Percentiles rank a stretch among this genome's conserved stretches.
phyloP scores from a whole-genome alignment of 352 stramenopile genomes.

The Peronosclerospora sorghi region DNA sequence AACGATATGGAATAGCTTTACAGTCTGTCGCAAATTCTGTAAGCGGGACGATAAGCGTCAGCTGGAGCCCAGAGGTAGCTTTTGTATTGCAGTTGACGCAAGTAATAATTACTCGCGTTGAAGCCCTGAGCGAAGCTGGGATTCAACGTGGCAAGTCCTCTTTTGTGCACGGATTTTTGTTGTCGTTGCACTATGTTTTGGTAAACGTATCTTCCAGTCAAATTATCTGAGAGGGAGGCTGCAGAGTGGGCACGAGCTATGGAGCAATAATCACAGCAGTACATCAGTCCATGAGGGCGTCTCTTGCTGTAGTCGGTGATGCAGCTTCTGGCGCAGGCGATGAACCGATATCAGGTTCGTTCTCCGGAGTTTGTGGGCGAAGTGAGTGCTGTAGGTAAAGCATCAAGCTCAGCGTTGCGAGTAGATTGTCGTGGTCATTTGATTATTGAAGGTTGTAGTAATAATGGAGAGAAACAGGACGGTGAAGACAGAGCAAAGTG shows the following conservation, averaged over 20 bases:
- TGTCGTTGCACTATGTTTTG: slow-evolving; percentile 71
- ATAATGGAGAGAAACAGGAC: slow-evolving; percentile 23
- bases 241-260: slow-evolving; percentile 39
- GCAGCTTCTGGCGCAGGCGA: slow-evolving; percentile 54
- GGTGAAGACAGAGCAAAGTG: slow-evolving; percentile 54
- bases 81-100: slow-evolving; percentile 50
- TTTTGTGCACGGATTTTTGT: slow-evolving; percentile 62
- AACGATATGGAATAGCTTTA: slow-evolving; percentile 27
- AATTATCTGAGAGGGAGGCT: slow-evolving; percentile 11
- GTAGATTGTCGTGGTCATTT: slow-evolving; percentile 76
- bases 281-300: slow-evolving; percentile 48
- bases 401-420: slow-evolving; percentile 38
- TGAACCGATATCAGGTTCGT: slow-evolving; percentile 48
- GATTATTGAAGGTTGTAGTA: slow-evolving; percentile 40
- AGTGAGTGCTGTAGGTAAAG: slow-evolving; percentile 44
- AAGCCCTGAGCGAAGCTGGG: slow-evolving; percentile 17
- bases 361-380: slow-evolving; percentile 55
- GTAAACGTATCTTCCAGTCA: slow-evolving; percentile 40
- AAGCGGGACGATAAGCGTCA: slow-evolving; percentile 1
- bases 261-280: slow-evolving; percentile 39
- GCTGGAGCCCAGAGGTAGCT: slow-evolving; percentile 19
- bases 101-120: slow-evolving; percentile 35
- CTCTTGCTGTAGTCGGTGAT: slow-evolving; percentile 63
- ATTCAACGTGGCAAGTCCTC: slow-evolving; percentile 38
- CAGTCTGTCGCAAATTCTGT: slow-evolving; percentile 3